These are phyloP conservation scores for Ormosia semicastrata DNA, from an alignment of 306 rosid species.

Conservation along the genomic window DNA sequence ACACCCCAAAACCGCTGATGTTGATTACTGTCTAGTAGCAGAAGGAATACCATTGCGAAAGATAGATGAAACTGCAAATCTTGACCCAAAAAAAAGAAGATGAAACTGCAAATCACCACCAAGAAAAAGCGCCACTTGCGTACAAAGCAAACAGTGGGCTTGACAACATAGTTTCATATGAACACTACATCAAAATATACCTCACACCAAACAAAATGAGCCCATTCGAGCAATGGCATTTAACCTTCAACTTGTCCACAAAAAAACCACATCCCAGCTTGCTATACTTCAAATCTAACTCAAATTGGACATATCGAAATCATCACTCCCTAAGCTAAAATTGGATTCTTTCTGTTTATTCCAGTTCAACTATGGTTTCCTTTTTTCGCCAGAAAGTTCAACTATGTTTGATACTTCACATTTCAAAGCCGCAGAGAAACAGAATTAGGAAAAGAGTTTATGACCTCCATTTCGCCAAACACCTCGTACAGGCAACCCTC, in stretches of 20 bases:
- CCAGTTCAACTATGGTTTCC: neutral
- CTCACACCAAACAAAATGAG: slow-evolving; percentile 21
- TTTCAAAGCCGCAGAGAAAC: slow-evolving; percentile 5
- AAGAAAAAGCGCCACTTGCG: neutral
- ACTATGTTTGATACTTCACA: neutral
- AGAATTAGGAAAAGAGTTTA: slow-evolving; percentile 44
- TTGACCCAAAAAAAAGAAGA: too few species aligned
- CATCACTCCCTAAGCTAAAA: slow-evolving; percentile 26
- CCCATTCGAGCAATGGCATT: slow-evolving; percentile 21
- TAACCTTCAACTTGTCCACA: neutral
- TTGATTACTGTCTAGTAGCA: neutral
- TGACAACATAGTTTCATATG: neutral
- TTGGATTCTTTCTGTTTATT: neutral
- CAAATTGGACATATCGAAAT: slow-evolving; percentile 14
- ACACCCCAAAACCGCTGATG: neutral
- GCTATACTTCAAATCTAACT: slow-evolving; percentile 28
- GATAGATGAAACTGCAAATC: neutral
- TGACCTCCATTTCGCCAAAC: slow-evolving; percentile 85
- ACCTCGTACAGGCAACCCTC: slow-evolving; percentile 74
- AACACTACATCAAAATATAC: slow-evolving; percentile 30
- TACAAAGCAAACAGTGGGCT: neutral
- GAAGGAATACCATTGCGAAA: neutral
- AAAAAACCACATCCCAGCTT: slow-evolving; percentile 23
- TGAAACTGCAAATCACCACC: neutral
- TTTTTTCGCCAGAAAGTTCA: neutral